Base-by-base conservation (phyloP, 2,329 filamentous ascomycete genomes). In the Penicillium sp. region DNA sequence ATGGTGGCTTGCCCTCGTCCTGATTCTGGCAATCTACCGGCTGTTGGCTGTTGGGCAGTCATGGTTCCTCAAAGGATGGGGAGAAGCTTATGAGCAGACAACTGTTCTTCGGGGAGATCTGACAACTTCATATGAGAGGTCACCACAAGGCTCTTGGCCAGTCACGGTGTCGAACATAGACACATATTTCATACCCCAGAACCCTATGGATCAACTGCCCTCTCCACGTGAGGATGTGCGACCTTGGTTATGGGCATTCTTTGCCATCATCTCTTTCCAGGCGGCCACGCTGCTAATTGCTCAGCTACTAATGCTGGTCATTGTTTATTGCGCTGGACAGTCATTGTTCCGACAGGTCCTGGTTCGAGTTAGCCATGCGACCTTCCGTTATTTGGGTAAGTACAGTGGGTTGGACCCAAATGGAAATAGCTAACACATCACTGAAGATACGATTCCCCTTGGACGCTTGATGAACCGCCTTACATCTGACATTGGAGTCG, bases 391-490 rank as follows among this genome's bases (percentile, higher is more conserved):
- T 71, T 94, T 96, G 39, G 51, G 51, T 53, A 48, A 42, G 51
- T 42, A 26, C 9, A 16, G 10, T 23, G 5, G 10, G 7, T 16
- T 29, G 23, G 10, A 19, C 27, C 27, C 13, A 18, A 23, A n/a
- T 26, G 5, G 3, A 35, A 4, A 13, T 2, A 29, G 16, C 38
- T 53, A 38, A 53, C 6, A 1, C 5, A n/a, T 26, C 4, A 7
- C 6, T 19, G 0, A 29, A 74, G 92, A 97, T 68, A 85, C 90
- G 4, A 96, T 92, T 0, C 92, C 92, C 0, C 86, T 95, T 0
- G 92, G 92, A 0, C 84, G 92, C 43, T 77, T 97, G 57, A 96
- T 96, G 89, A 97, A 97, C 70, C 84, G 92, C 7, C 80, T 97
- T 56, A 96, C 91, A 0, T 90, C 90, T 1, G 91, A 97, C 65